Conservation (phyloP, 2,329 filamentous ascomycete species). For the Trichoderma sp. region DNA sequence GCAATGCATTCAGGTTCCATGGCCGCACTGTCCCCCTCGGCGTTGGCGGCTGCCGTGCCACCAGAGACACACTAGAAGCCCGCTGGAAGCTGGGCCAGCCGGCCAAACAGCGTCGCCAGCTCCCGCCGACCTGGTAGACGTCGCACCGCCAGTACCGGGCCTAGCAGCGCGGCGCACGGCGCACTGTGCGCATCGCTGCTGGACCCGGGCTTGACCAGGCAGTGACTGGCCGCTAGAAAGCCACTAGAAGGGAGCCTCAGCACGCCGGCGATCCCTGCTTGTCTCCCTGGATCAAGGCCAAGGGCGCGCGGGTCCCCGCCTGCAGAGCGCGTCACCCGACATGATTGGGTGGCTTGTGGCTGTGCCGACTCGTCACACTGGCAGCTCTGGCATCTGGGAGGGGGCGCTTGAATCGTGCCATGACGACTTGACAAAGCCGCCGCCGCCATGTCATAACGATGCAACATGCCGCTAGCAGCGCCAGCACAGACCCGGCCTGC, state of each 20-base stretch:
- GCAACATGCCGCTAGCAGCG: conserved; percentile 10
- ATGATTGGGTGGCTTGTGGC: conserved; percentile 26
- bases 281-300: neutral
- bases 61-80: conserved; percentile 21
- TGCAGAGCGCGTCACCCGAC: conserved; percentile 14
- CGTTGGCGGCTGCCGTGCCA: conserved; percentile 18
- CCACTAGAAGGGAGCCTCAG: conserved; percentile 28
- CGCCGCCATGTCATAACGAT: neutral
- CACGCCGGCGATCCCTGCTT: conserved; percentile 15
- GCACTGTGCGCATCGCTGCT: neutral
- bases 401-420: conserved; percentile 16
- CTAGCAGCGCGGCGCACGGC: neutral
- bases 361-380: conserved; percentile 20
- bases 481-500: neutral
- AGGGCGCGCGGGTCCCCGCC: conserved; percentile 6
- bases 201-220: neutral
- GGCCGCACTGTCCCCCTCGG: conserved; percentile 13
- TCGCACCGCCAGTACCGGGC: neutral
- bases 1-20: neutral
- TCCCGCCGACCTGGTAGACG: neutral
- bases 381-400: neutral
- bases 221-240: conserved; percentile 25
- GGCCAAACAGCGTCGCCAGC: neutral
- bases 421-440: conserved; percentile 10
- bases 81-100: conserved; percentile 16